A percentile compares a stretch with the other conserved stretches of the same genome.
Conservation (phyloP, 345 rosid species). For the Rhodamnia rubescens region DNA sequence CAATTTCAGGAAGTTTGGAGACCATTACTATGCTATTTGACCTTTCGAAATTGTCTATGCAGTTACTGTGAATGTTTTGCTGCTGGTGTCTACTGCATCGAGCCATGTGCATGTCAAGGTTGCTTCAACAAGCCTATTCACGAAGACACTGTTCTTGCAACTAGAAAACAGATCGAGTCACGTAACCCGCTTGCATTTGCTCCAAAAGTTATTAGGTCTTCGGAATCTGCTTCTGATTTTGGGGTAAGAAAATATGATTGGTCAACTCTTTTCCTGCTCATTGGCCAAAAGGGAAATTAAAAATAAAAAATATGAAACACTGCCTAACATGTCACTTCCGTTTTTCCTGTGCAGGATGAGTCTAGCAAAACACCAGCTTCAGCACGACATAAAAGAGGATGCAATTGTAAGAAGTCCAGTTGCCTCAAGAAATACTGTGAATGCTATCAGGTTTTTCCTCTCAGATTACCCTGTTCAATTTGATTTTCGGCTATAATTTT, state of each 20-base stretch:
- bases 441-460: conserved; percentile 72
- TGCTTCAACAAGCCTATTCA: conserved; percentile 98
- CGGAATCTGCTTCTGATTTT: conserved; percentile 49
- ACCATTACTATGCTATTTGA: neutral
- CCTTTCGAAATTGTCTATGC: conserved; percentile 4
- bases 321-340: neutral
- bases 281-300: neutral
- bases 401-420: conserved; percentile 98
- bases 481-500: neutral
- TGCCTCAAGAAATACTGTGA: conserved; percentile 98
- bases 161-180: conserved; percentile 95
- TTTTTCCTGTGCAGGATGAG: conserved; percentile 52
- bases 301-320: neutral
- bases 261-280: neutral
- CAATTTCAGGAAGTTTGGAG: neutral
- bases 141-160: conserved; percentile 91
- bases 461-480: neutral
- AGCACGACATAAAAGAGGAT: conserved; percentile 98
- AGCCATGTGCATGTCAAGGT: conserved; percentile 95
- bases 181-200: conserved; percentile 99
- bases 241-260: conserved; percentile 33
- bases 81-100: conserved; percentile 96
- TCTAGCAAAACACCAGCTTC: conserved; percentile 88
- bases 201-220: conserved; percentile 79
- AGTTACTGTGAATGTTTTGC: conserved; percentile 99